Base-by-base conservation (phyloP, 2,329 filamentous ascomycete genomes). In the Claviceps monticola region DNA sequence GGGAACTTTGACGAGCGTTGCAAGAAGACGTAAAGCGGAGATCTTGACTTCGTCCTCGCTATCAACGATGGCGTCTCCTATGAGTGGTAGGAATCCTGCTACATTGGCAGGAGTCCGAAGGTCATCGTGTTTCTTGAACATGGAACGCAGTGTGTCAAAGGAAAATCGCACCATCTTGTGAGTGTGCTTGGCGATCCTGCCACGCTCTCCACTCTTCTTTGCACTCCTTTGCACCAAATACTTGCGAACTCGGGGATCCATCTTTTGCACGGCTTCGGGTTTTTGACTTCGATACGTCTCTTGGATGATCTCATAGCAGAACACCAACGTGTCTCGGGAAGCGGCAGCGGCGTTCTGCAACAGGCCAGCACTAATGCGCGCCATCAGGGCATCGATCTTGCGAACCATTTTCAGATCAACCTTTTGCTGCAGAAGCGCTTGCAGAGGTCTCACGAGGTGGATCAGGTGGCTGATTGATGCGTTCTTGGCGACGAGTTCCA, bases 241-340 rank as follows among this genome's bases (percentile, higher is more conserved):
- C 52, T 84, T 82, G 62, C 77, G 82, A 46, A 83, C 73, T 55
- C 75, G 77, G 16, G 78, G 76, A 58, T 86, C 79, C 7, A 81
- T 69, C 59, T 76, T 79, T n/a, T 69, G 66, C 56, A 74, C 72
- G 19, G 65, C 70, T 61, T 71, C 64, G 7, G 71, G 73, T 58
- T 73, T 78, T 51, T 76, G 73, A 53, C 78, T 79, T 54, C 79
- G 79, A 66, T 95, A 94, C 0, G 88, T 86, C 56, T 90, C 84
- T 62, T 94, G 86, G 42, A 97, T 86, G 46, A 97, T 78, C 65
- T 97, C 88, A 64, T 95, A 97, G 65, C 90, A 95, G 66, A 98
- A 96, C 0, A 95, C 72, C n/a, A 98, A 71, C 42, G 91, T 83
- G 57, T 95, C 88, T 48, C 84, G 82, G 59, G 82, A 87, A 56